Conservation (phyloP, 768 basidiomycete species). For the Termitomyces sp. region DNA sequence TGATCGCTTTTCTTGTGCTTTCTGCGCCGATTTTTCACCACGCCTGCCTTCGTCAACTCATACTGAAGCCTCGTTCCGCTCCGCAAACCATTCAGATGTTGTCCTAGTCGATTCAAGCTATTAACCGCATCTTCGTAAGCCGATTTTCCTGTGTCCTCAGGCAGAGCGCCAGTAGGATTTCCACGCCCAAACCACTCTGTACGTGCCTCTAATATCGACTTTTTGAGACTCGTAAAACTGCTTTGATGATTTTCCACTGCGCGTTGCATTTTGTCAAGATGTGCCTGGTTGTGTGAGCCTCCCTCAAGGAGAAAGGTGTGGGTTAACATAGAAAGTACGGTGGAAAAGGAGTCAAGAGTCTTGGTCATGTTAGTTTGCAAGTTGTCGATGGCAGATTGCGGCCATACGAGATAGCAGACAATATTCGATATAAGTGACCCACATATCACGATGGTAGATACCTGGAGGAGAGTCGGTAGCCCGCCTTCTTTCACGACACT, state of each 20-base stretch:
- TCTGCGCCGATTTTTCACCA: constrained; percentile 16
- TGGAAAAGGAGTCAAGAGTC: constrained; percentile 84
- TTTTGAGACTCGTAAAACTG: constrained; percentile 86
- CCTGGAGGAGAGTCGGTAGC: constrained; percentile 64
- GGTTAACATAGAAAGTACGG: constrained; percentile 76
- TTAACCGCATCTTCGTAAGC: constrained; percentile 86
- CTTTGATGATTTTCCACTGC: constrained; percentile 85
- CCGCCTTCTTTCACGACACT: constrained; percentile 89
- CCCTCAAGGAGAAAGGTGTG: constrained; percentile 82
- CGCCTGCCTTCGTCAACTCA: constrained; percentile 64
- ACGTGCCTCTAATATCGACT: constrained; percentile 79
- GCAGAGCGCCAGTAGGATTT: constrained; percentile 19
- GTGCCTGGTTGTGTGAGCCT: constrained; percentile 43
- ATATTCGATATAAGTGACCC: constrained; percentile 78
- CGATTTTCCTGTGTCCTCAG: constrained; percentile 29
- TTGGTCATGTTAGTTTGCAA: constrained; percentile 83
- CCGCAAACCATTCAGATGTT: constrained; percentile 87
- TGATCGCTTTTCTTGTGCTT: constrained; percentile 12
- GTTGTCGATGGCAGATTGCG: constrained; percentile 73
- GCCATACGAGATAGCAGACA: constrained; percentile 83
- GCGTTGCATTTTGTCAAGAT: constrained; percentile 60
- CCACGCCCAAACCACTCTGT: constrained; percentile 64
- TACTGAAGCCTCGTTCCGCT: constrained; percentile 81
- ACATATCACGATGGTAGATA: constrained; percentile 69
- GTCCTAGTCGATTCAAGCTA: constrained; percentile 83